Base-by-base conservation (phyloP, 495 filamentous ascomycete species). In the Emericellopsis terricola region DNA sequence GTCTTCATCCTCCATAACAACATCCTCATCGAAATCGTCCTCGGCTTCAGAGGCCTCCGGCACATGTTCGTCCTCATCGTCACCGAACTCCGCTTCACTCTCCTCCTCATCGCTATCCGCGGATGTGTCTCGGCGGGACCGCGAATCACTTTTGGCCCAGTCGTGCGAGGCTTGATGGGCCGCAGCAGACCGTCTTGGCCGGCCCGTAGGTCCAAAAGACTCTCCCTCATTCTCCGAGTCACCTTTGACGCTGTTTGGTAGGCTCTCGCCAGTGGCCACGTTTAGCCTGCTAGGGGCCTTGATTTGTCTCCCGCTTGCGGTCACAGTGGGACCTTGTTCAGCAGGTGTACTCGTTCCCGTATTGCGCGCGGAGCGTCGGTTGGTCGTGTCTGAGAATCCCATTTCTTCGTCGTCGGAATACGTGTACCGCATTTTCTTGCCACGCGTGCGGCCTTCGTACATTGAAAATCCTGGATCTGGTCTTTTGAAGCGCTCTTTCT, bases 401-500 rank as follows among this genome's bases (percentile, higher is more conserved):
- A 79, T 75, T 14, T 76, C 77, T 44, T 91, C 83, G 26, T 93
- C 85, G 28, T 93, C 84, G 0, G 84, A 93, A 49, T 80, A 96
- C 0, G 85, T 94, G 41, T 96, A 97, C 49, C 81, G 91, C 53
- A 93, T 77, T 29, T 85, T 77, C 57, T 96, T 96, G 27, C 89
- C 89, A 34, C 89, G 71, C 0, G 91, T 96, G 28, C 89, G 82
- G 24, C 91, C 91, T 59, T 97, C 89, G 53, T 96, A 96, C 33
- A 89, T 62, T 10, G 84, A 94, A 54, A 86, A 85, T 3, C 83
- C 85, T 17, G 78, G 77, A 43, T 92, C 85, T 3, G 86, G 84
- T 10, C 87, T 76, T 34, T 73, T 65, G 54, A 96, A 97, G 37
- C 78, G 76, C 31, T 82, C 80, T 49, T 92, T 91, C 36, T 82